phyloP scores from a whole-genome alignment of 1,284 basidiomycete species.

The Ustilago trichophora region DNA sequence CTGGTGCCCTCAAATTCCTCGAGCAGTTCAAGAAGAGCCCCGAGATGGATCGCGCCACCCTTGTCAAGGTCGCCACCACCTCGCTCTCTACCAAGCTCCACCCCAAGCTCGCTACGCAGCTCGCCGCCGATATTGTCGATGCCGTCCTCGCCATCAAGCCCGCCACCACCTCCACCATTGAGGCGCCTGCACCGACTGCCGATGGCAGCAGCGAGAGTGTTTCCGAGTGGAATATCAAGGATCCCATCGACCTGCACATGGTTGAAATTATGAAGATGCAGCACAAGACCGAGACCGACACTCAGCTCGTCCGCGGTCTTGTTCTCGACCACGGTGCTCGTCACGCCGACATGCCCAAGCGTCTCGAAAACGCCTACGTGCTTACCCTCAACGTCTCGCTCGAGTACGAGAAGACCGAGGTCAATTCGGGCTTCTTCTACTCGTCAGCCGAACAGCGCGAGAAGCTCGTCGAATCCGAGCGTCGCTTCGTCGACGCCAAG shows the following conservation, averaged over 20 bases:
- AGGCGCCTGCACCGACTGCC: conserved; percentile 48
- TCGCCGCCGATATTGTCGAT: conserved; percentile 92
- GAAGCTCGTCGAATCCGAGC: conserved; percentile 97
- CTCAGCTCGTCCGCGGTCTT: conserved; percentile 92
- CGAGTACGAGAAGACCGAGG: conserved; percentile 99
- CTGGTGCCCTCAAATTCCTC: conserved; percentile 93
- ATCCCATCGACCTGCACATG: conserved; percentile 98
- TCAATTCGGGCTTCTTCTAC: conserved; percentile 99
- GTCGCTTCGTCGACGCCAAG: conserved; percentile 91
- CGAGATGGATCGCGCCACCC: conserved; percentile 82
- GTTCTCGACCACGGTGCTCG: conserved; percentile 93
- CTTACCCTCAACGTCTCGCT: conserved; percentile 96
- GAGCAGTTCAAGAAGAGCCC: conserved; percentile 82
- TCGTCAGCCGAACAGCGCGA: conserved; percentile 97
- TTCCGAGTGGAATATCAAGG: conserved; percentile 59
- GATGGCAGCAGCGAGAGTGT: conserved; percentile 60
- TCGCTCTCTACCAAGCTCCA: conserved; percentile 95
- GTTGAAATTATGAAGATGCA: conserved; percentile 99
- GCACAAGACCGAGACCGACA: conserved; percentile 96
- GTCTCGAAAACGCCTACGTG: conserved; percentile 95
- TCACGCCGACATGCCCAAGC: conserved; percentile 99
- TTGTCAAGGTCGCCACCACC: conserved; percentile 92
- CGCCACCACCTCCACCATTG: conserved; percentile 40
- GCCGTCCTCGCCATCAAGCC: conserved; percentile 87
- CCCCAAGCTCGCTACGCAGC: conserved; percentile 81